phyloP scores from a whole-genome alignment of 768 basidiomycete species.

The Naganishia vaughanmartiniae region DNA sequence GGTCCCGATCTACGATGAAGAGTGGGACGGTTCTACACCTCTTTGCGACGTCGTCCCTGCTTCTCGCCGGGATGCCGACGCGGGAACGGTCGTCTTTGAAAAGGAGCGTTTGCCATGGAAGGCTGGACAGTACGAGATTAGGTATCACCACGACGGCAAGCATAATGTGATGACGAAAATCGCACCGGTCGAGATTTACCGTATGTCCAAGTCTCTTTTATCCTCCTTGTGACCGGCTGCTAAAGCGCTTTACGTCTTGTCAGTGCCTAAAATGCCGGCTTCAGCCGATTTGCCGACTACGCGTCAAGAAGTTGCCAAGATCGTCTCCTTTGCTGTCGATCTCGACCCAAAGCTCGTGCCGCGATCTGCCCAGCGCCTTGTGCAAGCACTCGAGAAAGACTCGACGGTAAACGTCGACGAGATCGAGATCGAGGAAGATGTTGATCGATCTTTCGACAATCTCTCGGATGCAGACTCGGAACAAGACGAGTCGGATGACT shows the following conservation, averaged over 20 bases:
- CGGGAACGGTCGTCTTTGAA: constrained; percentile 70
- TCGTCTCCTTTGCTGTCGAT: constrained; percentile 39
- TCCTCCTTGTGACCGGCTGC: not conserved
- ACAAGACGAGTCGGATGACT: constrained; percentile 75
- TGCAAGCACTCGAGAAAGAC: constrained; percentile 8
- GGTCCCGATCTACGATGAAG: constrained; percentile 84
- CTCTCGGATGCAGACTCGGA: not conserved
- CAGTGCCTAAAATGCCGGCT: constrained; percentile 29
- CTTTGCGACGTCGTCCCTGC: constrained; percentile 37
- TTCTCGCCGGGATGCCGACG: constrained; percentile 37
- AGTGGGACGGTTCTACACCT: constrained; percentile 87
- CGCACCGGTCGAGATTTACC: constrained; percentile 82
- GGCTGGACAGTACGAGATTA: constrained; percentile 79
- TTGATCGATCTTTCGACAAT: not conserved
- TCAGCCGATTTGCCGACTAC: constrained; percentile 60
- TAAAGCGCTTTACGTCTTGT: not conserved
- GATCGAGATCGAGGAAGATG: constrained; percentile 23
- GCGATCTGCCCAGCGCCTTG: constrained; percentile 30
- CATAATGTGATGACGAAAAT: constrained; percentile 89
- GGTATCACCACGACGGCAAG: constrained; percentile 85
- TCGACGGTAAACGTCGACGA: constrained; percentile 20
- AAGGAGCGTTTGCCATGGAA: constrained; percentile 81
- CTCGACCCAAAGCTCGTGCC: constrained; percentile 36
- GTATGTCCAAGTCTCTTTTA: constrained; percentile 58
- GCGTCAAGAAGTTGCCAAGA: constrained; percentile 29